phyloP scores from a whole-genome alignment of 1,284 basidiomycete species.

The Malassezia nana region DNA sequence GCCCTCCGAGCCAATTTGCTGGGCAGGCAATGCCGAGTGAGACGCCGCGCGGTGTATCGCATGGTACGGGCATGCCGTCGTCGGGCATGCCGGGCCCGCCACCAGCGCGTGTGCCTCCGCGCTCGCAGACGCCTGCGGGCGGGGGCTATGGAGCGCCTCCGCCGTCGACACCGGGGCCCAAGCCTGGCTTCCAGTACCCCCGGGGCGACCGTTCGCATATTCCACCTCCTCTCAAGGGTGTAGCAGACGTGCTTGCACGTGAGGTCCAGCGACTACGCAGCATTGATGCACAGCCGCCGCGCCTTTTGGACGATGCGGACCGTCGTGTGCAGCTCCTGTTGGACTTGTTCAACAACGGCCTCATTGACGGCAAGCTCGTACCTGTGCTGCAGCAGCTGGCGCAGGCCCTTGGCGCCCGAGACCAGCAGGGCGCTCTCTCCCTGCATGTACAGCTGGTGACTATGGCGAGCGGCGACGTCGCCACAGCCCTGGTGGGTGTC shows the following conservation, averaged over 20 bases:
- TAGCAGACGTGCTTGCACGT: constrained; percentile 53
- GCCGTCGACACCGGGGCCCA: constrained; percentile 25
- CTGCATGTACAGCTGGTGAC: constrained; percentile 42
- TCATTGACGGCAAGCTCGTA: constrained; percentile 51
- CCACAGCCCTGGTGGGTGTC: constrained; percentile 37
- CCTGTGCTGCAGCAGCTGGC: constrained; percentile 43
- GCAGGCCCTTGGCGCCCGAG: constrained; percentile 36
- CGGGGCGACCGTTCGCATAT: constrained; percentile 84
- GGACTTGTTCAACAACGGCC: constrained; percentile 82
- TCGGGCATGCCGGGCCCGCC: background rate
- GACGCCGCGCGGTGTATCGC: constrained; percentile 1
- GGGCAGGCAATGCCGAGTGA: background rate
- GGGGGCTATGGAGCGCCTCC: constrained; percentile 40
- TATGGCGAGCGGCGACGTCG: constrained; percentile 36
- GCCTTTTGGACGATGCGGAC: constrained; percentile 77
- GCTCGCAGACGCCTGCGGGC: constrained; percentile 37
- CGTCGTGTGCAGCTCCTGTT: constrained; percentile 75
- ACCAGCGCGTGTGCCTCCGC: constrained; percentile 9
- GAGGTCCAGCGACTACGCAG: constrained; percentile 28
- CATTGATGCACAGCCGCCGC: constrained; percentile 60
- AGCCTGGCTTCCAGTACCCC: constrained; percentile 62
- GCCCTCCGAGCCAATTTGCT: constrained; percentile 12
- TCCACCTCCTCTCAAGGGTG: constrained; percentile 60
- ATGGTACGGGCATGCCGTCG: constrained; percentile 6
- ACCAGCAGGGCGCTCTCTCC: constrained; percentile 37